Evolutionary conservation across 2,329 filamentous ascomycete species (phyloP).

Genomic region (Monosporascus cannonballus): DNA sequence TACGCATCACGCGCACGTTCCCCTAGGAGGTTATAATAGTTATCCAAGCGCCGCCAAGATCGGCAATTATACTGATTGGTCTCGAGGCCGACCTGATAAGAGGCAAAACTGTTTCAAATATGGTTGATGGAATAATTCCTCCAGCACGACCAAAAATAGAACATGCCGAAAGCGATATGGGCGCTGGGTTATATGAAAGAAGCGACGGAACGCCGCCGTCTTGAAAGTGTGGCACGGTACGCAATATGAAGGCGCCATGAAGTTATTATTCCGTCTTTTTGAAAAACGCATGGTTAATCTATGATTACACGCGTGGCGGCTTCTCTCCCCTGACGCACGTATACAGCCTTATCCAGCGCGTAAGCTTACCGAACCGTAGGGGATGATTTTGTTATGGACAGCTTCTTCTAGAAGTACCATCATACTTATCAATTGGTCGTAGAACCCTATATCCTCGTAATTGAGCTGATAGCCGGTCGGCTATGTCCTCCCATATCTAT

Average conservation of each 20-base stretch:
- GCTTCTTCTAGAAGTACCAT: no score
- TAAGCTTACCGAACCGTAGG: no score
- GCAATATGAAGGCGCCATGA: not conserved
- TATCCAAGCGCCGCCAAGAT: conserved; percentile 15
- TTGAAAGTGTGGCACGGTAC: not conserved
- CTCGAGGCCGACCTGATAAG: not conserved
- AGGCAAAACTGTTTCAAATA: not conserved
- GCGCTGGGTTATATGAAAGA: not conserved
- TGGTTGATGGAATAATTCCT: not conserved
- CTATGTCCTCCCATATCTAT: no score
- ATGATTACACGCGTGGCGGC: not conserved
- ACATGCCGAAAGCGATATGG: not conserved
- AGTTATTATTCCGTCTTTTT: no score
- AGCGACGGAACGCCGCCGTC: not conserved
- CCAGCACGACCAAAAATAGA: not conserved
- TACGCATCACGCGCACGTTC: conserved; percentile 6
- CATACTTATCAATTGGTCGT: no score
- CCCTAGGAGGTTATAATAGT: conserved; percentile 6
- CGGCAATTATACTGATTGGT: conserved; percentile 11
- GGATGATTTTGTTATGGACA: no score
- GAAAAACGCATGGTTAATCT: no score
- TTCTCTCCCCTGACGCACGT: not conserved
- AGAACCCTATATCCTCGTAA: no score
- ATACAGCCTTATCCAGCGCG: not conserved
- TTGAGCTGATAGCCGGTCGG: no score